phyloP scores from a whole-genome alignment of 1,284 basidiomycete genomes.

The Leucoagaricus sp. region DNA sequence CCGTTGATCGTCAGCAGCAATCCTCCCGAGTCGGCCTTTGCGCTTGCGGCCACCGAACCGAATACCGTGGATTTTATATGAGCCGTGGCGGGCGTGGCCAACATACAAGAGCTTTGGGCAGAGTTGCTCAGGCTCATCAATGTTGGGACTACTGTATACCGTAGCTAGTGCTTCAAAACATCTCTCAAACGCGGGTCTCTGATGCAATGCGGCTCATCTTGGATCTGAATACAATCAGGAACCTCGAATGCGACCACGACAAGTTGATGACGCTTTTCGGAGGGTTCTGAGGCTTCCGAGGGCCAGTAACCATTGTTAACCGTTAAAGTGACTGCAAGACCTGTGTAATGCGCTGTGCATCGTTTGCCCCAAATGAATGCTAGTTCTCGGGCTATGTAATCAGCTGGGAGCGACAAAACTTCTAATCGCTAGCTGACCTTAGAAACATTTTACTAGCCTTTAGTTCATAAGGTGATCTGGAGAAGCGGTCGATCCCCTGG shows the following conservation, averaged over 20 bases:
- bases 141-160: neutral
- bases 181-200: neutral
- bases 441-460: too few species aligned
- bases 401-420: too few species aligned
- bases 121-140: slow-evolving; percentile 2
- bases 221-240: neutral
- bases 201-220: neutral
- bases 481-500: too few species aligned
- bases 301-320: too few species aligned
- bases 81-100: too few species aligned
- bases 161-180: neutral
- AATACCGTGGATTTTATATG: slow-evolving; percentile 1
- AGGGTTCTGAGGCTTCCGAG: neutral
- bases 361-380: neutral
- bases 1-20: neutral
- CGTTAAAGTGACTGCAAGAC: too few species aligned
- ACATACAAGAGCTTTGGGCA: neutral
- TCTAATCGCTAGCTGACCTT: too few species aligned
- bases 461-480: too few species aligned
- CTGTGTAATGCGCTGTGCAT: neutral
- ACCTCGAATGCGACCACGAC: neutral
- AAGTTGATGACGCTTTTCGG: too few species aligned
- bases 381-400: neutral
- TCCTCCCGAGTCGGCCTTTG: slow-evolving; percentile 11
- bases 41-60: neutral